Base-by-base conservation (phyloP, 371 early-diverging fungal genomes). In the Vairimorpha ceranae region DNA sequence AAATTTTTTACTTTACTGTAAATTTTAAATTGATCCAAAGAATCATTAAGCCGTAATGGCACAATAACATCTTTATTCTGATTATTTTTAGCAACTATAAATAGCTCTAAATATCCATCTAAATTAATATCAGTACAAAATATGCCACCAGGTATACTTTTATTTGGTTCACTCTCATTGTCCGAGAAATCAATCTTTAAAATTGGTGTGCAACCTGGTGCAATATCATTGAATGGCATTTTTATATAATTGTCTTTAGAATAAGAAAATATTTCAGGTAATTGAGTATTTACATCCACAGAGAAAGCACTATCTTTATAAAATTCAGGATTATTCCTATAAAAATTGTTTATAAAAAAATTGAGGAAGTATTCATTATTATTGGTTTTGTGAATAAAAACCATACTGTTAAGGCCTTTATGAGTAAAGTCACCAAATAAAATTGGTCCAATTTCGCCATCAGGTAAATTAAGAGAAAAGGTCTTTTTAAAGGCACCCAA, bases 381-480 rank as follows among this genome's bases (percentile, higher is more conserved):
- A 19, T 65, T 38, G 7, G 29, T 12, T 64, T 41, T 25, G 29
- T 7, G 19, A 19, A 76, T 54, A 67, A 70, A 81, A 4, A 67
- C 32, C 72, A 77, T 69, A 51, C 74, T 74, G 19, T 68, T 67
- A 30, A 67, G 27, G 0, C 78, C 75, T 36, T 52, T 70, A 19
- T 70, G 71, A 27, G 60, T 70, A 56, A 76, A 76, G 67, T 81
- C 77, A n/a, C 72, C 75, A 60, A 81, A 78, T 4, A 75, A 52
- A 51, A 77, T 45, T 2, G 81, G 81, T 12, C 81, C 76, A 12
- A 63, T 58, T 17, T 72, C 59, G 38, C 48, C 30, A 0, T 35
- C 72, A 8, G 68, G 46, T 4, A 77, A 54, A 0, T 43, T 54
- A 36, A 75, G 46, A 12, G 46, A 35, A 46, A 68, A 48, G 27